phyloP scores from a whole-genome alignment of 176 grass and related monocot genomes.

The Zoysia pacifica region DNA sequence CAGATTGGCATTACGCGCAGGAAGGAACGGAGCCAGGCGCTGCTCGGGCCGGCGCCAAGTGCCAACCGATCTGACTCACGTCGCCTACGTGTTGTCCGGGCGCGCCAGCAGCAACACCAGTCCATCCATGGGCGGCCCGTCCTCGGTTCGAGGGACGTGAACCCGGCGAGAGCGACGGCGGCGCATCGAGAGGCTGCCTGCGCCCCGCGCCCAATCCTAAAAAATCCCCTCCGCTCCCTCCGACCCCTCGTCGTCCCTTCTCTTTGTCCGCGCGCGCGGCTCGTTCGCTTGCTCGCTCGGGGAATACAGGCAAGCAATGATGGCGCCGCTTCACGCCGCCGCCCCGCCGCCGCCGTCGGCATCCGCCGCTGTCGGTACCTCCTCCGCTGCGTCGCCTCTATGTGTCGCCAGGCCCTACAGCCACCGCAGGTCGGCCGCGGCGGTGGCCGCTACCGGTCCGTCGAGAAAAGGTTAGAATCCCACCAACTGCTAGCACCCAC shows the following conservation, averaged over 20 bases:
- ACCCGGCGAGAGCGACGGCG: constrained; percentile 37
- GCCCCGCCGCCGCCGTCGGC: constrained; percentile 13
- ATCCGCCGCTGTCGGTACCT: neutral
- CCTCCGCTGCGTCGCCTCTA: neutral
- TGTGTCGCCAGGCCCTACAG: constrained; percentile 22
- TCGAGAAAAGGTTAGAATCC: constrained; percentile 40
- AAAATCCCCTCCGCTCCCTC: constrained; percentile 39
- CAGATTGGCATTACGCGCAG: neutral
- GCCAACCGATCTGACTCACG: neutral
- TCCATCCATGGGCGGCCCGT: neutral
- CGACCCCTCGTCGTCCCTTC: neutral
- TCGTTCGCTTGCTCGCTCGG: too few relatives aligned
- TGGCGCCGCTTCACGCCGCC: constrained; percentile 48
- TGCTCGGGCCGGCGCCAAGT: neutral
- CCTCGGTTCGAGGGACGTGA: neutral
- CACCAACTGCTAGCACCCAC: too few relatives aligned
- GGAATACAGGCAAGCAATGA: neutral
- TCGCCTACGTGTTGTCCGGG: neutral
- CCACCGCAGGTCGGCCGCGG: constrained; percentile 9
- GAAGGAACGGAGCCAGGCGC: neutral
- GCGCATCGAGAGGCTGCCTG: constrained; percentile 54
- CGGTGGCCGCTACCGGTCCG: constrained; percentile 25
- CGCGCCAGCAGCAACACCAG: neutral
- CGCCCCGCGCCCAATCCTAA: constrained; percentile 50
- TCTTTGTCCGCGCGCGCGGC: too few relatives aligned